phyloP scores from a whole-genome alignment of 2,329 filamentous ascomycete genomes.

The Aspergillus ochraceus region DNA sequence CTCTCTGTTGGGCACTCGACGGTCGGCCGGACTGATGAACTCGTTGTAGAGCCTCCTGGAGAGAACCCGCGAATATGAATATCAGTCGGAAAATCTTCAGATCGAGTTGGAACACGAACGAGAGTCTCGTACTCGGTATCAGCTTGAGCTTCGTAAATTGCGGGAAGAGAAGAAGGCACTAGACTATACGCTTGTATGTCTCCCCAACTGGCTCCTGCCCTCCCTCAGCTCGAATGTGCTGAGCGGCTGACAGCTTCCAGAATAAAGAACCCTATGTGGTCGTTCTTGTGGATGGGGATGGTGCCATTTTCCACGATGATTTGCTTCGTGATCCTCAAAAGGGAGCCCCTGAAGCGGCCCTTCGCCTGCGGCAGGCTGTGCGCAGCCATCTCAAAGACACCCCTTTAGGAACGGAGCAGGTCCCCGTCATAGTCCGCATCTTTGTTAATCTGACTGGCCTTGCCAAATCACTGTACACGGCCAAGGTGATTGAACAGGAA shows the following conservation, averaged over 20 bases:
- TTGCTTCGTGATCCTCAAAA: conserved; percentile 4
- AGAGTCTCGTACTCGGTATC: not conserved
- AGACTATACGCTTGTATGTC: not conserved
- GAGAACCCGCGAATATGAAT: not conserved
- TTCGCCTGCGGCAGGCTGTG: conserved; percentile 7
- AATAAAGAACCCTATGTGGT: conserved; percentile 10
- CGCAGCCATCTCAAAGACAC: conserved; percentile 1
- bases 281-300: conserved; percentile 15
- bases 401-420: not conserved
- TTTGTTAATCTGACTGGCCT: conserved; percentile 15
- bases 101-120: not conserved
- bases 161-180: not conserved
- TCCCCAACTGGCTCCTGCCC: not conserved
- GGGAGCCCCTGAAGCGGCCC: conserved; percentile 12
- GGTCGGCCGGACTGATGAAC: not conserved
- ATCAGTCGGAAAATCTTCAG: not conserved
- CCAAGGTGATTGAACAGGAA: conserved; percentile 3
- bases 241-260: not conserved
- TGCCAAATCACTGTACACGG: conserved; percentile 2
- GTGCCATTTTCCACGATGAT: conserved; percentile 11
- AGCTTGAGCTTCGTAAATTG: not conserved
- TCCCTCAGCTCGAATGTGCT: not conserved
- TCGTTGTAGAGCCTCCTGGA: not conserved
- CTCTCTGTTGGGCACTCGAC: no score
- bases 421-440: conserved; percentile 12